phyloP scores from a whole-genome alignment of 352 stramenopile genomes.

The Pythium vanterpoolii region DNA sequence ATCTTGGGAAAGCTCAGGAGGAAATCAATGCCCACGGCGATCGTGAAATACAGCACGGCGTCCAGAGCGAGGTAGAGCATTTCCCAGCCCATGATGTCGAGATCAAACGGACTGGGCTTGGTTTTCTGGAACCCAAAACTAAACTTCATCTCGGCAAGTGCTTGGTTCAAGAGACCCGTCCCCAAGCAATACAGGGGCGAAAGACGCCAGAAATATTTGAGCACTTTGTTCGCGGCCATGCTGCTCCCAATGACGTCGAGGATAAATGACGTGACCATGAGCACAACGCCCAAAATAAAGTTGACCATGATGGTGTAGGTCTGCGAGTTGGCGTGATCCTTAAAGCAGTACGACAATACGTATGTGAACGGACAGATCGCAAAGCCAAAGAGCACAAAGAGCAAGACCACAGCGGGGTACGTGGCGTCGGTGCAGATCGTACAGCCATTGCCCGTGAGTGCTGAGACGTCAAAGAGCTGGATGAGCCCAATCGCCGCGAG shows the following conservation, averaged over 20 bases:
- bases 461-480: constrained; percentile 30
- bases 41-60: constrained; percentile 19
- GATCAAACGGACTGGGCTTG: constrained; percentile 26
- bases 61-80: constrained; percentile 32
- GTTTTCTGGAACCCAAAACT: background rate
- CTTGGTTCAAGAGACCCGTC: constrained; percentile 26
- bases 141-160: constrained; percentile 7
- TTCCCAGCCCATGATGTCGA: constrained; percentile 32
- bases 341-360: constrained; percentile 34
- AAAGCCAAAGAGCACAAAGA: constrained; percentile 49
- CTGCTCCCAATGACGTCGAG: constrained; percentile 38
- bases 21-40: constrained; percentile 36
- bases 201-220: constrained; percentile 44
- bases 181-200: constrained; percentile 49
- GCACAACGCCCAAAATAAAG: constrained; percentile 31
- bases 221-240: constrained; percentile 21
- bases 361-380: constrained; percentile 43
- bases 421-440: constrained; percentile 25
- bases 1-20: constrained; percentile 31
- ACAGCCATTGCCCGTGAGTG: constrained; percentile 35
- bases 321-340: constrained; percentile 33
- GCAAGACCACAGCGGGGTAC: constrained; percentile 29
- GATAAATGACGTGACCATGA: constrained; percentile 53
- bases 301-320: constrained; percentile 50
- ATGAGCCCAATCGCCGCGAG: constrained; percentile 30